Conservation (phyloP, 345 rosid genomes). For the Raphanus raphanistrum region DNA sequence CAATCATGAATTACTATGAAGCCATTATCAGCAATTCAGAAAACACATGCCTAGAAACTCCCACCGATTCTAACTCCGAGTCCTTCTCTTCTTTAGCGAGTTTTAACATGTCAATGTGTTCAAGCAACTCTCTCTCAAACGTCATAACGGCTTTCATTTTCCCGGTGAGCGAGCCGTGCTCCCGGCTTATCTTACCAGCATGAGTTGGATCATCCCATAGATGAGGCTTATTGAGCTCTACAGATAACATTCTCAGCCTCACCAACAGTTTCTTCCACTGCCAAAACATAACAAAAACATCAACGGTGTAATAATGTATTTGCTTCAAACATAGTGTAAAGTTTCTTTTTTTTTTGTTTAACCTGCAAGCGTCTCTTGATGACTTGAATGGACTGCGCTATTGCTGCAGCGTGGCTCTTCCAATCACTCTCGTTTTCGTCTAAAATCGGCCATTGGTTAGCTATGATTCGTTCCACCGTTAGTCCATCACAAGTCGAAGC, state of each 20-base stretch:
- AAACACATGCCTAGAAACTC: constrained; percentile 70
- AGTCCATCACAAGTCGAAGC: constrained; percentile 68
- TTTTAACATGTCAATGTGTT: constrained; percentile 92
- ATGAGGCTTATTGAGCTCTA: constrained; percentile 66
- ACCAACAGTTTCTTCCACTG: constrained; percentile 83
- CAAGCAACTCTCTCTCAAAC: constrained; percentile 80
- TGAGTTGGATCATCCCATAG: constrained; percentile 87
- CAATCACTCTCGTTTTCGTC: constrained; percentile 83
- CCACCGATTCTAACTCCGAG: constrained; percentile 90
- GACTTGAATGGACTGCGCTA: constrained; percentile 82
- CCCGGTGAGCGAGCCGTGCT: constrained; percentile 72
- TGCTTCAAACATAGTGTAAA: neutral
- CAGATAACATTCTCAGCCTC: constrained; percentile 61
- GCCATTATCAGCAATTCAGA: neutral
- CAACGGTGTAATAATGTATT: neutral
- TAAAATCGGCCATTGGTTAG: constrained; percentile 71
- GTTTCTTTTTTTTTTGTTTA: neutral
- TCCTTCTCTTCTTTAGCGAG: constrained; percentile 90
- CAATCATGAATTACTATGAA: neutral
- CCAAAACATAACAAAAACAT: constrained; percentile 12
- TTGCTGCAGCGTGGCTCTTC: constrained; percentile 93
- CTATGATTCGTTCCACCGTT: constrained; percentile 72
- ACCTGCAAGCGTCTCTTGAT: constrained; percentile 96
- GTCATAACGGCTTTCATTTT: constrained; percentile 74
- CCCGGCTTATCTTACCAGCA: constrained; percentile 88